These are phyloP conservation scores for Discostella pseudostelligera DNA, from an alignment of 108 stramenopile species.

Conservation along the genomic window DNA sequence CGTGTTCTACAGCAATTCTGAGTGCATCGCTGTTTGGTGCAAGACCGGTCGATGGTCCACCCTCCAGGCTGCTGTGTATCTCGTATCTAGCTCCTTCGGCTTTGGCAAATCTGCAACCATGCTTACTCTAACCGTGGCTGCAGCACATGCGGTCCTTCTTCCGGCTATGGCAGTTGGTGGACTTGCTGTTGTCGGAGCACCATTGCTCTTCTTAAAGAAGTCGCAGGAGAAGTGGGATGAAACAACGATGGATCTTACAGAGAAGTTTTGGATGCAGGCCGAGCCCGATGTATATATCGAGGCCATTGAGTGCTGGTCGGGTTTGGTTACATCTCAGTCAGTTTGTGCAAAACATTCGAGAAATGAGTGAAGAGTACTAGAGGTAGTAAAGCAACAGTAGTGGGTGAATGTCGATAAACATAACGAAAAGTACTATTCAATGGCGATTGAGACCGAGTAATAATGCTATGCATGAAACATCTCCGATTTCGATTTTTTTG, in stretches of 20 bases:
- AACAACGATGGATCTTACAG: constrained; percentile 39
- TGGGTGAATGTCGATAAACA: too few species aligned
- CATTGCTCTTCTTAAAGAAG: constrained; percentile 39
- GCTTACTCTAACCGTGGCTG: constrained; percentile 44
- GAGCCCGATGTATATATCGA: constrained; percentile 44
- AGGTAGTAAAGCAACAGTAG: too few species aligned
- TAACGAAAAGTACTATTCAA: too few species aligned
- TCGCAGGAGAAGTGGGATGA: constrained; percentile 45
- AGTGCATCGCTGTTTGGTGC: constrained; percentile 54
- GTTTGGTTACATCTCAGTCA: background rate
- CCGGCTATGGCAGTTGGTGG: constrained; percentile 45
- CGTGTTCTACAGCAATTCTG: constrained; percentile 49
- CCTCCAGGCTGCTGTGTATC: constrained; percentile 49
- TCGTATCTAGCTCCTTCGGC: constrained; percentile 41
- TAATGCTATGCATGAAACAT: too few species aligned
- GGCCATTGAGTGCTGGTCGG: constrained; percentile 47
- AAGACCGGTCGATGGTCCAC: constrained; percentile 56
- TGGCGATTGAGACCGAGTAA: too few species aligned
- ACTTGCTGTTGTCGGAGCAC: constrained; percentile 43
- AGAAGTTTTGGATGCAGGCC: constrained; percentile 48
- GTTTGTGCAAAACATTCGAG: background rate
- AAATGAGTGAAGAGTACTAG: too few species aligned
- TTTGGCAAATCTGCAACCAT: constrained; percentile 47
- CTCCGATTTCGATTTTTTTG: too few species aligned
- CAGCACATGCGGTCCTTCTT: constrained; percentile 42